These are phyloP conservation scores for Populus hybrid DNA, from an alignment of 441 rosid genomes.

Conservation along the genomic window DNA sequence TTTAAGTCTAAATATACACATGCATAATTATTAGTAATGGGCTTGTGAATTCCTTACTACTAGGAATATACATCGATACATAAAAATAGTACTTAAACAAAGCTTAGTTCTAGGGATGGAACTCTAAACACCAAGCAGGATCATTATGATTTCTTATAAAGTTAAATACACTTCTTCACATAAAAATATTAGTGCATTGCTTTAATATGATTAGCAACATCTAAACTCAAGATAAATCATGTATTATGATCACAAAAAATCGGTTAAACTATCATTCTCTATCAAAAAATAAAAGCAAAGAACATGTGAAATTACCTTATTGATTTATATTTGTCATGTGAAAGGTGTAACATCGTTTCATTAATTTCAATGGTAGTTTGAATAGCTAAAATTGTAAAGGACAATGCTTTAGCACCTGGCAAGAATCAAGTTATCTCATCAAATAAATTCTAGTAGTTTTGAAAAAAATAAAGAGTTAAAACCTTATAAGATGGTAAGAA, in stretches of 20 bases:
- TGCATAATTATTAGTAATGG: too few relatives aligned
- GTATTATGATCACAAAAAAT: not conserved
- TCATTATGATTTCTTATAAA: too few relatives aligned
- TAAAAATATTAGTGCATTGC: too few relatives aligned
- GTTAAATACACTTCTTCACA: too few relatives aligned
- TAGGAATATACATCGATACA: too few relatives aligned
- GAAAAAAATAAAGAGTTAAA: conserved; percentile 54
- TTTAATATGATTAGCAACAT: too few relatives aligned
- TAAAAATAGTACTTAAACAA: too few relatives aligned
- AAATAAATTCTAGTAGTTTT: conserved; percentile 79
- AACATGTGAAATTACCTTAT: conserved; percentile 47
- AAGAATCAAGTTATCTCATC: conserved; percentile 89
- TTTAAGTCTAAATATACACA: too few relatives aligned
- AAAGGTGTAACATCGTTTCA: conserved; percentile 46
- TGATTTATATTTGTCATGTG: conserved; percentile 55
- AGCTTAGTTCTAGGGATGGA: too few relatives aligned
- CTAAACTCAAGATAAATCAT: not conserved
- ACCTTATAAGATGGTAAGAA: conserved; percentile 44
- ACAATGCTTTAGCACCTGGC: conserved; percentile 57
- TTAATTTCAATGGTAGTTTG: conserved; percentile 56
- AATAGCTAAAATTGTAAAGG: conserved; percentile 36
- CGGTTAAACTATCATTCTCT: not conserved
- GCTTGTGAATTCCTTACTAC: too few relatives aligned
- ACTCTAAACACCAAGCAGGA: too few relatives aligned
- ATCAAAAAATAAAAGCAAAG: conserved; percentile 6